These are phyloP conservation scores for Esteya vermicola DNA, from an alignment of 2,329 filamentous ascomycete genomes.

Conservation along the genomic window DNA sequence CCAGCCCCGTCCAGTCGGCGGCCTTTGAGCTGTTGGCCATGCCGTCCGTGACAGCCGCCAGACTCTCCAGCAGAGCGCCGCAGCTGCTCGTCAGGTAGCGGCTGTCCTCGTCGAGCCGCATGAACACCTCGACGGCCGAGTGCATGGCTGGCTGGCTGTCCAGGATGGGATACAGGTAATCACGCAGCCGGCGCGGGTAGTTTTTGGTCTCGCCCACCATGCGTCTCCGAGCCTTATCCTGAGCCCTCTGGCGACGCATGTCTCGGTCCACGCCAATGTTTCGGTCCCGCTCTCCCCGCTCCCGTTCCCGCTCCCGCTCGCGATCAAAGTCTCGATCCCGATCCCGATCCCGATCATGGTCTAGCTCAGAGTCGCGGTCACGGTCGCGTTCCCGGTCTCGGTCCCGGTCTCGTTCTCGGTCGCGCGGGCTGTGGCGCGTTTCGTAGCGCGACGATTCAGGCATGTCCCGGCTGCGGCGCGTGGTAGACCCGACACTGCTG, in stretches of 20 bases:
- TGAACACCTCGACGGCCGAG: slow-evolving; percentile 8
- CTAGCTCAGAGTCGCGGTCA: slow-evolving; percentile 1
- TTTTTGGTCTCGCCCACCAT: slow-evolving; percentile 3
- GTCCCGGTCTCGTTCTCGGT: slow-evolving; percentile 5
- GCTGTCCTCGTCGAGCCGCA: slow-evolving; percentile 9
- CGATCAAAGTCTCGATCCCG: not conserved
- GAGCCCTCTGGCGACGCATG: not conserved
- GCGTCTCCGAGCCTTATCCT: slow-evolving; percentile 4
- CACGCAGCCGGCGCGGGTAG: slow-evolving; percentile 8
- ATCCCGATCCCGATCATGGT: too few relatives aligned
- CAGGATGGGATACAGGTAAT: slow-evolving; percentile 9
- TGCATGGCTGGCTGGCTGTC: slow-evolving; percentile 9
- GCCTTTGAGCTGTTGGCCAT: not conserved
- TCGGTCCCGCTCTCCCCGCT: slow-evolving; percentile 8
- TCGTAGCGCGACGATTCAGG: slow-evolving; percentile 4
- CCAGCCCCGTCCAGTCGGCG: slow-evolving; percentile 3
- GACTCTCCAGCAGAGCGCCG: slow-evolving; percentile 7
- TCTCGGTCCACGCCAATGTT: not conserved
- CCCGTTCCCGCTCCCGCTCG: not conserved
- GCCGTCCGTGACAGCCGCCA: slow-evolving; percentile 8
- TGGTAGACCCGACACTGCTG: not conserved
- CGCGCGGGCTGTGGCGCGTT: not conserved
- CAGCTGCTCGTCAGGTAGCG: slow-evolving; percentile 10
- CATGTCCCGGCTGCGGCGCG: not conserved
- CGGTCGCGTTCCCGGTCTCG: slow-evolving; percentile 6